Percentiles rank a stretch among this genome's conserved stretches.
These are phyloP conservation scores for Phytopythium helicoides DNA, from an alignment of 352 stramenopile genomes.

Conservation along the genomic window DNA sequence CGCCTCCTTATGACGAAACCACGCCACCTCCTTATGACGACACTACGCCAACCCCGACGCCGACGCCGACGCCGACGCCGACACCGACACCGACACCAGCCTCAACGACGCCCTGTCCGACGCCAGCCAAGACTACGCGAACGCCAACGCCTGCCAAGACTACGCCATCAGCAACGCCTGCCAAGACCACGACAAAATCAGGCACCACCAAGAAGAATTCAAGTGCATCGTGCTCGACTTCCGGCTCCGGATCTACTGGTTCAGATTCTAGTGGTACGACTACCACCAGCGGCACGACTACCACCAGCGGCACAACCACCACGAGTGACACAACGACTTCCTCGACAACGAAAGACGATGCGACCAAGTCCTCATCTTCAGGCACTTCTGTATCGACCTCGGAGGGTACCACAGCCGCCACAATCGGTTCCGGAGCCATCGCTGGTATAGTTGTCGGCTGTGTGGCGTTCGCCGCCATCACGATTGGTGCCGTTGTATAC, in stretches of 20 bases:
- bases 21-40: constrained; percentile 9
- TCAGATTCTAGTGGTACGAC: too few relatives aligned
- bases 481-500: constrained; percentile 4
- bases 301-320: too few relatives aligned
- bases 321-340: neutral
- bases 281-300: too few relatives aligned
- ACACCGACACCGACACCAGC: constrained; percentile 11
- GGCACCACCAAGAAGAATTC: neutral
- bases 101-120: constrained; percentile 15
- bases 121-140: constrained; percentile 4
- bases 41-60: constrained; percentile 12
- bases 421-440: neutral
- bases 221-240: constrained; percentile 3
- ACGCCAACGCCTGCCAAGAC: neutral
- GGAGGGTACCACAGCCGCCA: neutral
- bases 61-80: constrained; percentile 12
- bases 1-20: constrained; percentile 9
- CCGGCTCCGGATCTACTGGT: neutral
- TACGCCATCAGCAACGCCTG: neutral
- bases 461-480: neutral
- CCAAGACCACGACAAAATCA: neutral
- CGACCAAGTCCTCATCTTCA: neutral
- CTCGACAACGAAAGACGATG: neutral
- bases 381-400: neutral
- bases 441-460: constrained; percentile 1